Conservation (phyloP, 345 rosid species). For the Eucalyptus guilfoylei region DNA sequence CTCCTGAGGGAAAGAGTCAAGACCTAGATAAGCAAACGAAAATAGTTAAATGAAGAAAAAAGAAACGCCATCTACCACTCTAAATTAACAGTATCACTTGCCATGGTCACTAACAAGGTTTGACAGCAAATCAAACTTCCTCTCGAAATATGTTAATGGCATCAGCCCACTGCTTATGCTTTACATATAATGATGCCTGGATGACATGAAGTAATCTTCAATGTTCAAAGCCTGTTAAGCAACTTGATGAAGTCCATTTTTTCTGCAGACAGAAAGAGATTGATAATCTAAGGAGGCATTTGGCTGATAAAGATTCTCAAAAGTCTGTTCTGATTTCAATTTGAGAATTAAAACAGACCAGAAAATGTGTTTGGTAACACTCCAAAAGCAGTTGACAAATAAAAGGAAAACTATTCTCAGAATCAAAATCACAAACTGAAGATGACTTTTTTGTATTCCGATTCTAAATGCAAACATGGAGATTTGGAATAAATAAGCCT, state of each 20-base stretch:
- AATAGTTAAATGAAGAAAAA: background rate
- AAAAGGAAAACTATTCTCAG: no score
- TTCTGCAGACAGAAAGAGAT: constrained; percentile 21
- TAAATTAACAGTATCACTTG: constrained; percentile 12
- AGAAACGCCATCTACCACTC: background rate
- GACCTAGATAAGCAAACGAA: constrained; percentile 23
- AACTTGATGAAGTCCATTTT: constrained; percentile 89
- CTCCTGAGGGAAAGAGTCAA: constrained; percentile 81
- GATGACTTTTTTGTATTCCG: no score
- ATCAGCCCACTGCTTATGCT: constrained; percentile 86
- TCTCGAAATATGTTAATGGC: constrained; percentile 61
- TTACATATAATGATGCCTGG: constrained; percentile 59
- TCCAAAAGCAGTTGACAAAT: no score
- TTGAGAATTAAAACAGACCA: no score
- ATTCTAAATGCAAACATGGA: no score
- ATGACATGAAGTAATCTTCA: constrained; percentile 83
- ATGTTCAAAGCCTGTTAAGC: constrained; percentile 90
- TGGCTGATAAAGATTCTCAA: background rate
- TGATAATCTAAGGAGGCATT: background rate
- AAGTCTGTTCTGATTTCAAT: no score
- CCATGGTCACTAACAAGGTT: constrained; percentile 70
- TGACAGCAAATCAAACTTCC: constrained; percentile 67
- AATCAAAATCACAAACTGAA: no score
- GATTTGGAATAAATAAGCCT: no score
- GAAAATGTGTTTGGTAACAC: no score